A percentile compares a stretch with the other conserved stretches of the same genome.
phyloP scores from a whole-genome alignment of 495 filamentous ascomycete genomes.

The Podospora tetraspora region DNA sequence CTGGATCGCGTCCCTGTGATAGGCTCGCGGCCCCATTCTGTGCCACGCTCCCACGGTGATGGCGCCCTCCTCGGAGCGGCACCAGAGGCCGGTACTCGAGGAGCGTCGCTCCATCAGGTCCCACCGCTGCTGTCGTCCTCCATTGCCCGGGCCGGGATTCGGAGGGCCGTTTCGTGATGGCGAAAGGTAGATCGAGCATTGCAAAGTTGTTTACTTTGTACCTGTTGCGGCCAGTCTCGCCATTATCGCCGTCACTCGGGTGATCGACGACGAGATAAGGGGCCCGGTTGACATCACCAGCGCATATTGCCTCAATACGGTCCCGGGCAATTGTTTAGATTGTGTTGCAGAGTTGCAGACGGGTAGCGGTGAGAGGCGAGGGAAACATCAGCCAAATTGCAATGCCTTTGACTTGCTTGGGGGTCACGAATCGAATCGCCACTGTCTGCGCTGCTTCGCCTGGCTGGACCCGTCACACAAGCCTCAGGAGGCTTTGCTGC shows the following conservation, averaged over 20 bases:
- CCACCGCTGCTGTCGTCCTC: neutral
- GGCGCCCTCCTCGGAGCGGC: conserved; percentile 2
- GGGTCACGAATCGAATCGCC: neutral
- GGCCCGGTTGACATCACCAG: conserved; percentile 2
- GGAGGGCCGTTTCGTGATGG: neutral
- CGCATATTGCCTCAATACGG: neutral
- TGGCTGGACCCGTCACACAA: neutral
- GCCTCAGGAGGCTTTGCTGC: neutral
- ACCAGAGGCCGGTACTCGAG: neutral
- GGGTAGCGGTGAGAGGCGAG: neutral
- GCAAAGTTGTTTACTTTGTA: neutral
- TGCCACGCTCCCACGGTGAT: conserved; percentile 4
- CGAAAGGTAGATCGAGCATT: neutral
- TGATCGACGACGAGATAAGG: conserved; percentile 2
- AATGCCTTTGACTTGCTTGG: neutral
- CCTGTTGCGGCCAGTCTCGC: neutral
- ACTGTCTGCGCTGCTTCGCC: neutral
- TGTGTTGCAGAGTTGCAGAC: neutral
- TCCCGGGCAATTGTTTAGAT: neutral
- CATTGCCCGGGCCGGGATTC: neutral
- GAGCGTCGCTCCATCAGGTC: neutral
- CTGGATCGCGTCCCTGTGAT: conserved; percentile 8
- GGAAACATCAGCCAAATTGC: neutral
- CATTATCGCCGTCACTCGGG: neutral
- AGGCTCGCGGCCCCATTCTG: conserved; percentile 3